Base-by-base conservation (phyloP, 208 protist genomes). In the Acanthamoeba castellanii region DNA sequence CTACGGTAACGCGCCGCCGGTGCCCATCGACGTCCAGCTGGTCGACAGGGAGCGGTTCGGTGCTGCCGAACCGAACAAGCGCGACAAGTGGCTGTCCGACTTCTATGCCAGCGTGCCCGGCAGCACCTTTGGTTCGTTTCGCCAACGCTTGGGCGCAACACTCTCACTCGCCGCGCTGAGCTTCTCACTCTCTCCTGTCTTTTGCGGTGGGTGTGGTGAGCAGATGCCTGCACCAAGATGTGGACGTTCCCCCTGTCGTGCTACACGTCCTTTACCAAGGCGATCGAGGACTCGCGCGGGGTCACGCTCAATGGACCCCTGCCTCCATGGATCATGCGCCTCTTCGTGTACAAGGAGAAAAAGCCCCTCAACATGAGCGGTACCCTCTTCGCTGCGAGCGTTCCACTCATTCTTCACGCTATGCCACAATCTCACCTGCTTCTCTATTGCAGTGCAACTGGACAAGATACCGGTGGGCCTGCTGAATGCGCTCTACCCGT, bases 401-500 rank as follows among this genome's bases (percentile, higher is more conserved):
- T 14, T 7, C 22, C 20, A 5, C 59, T 1, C 32, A 25, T 7
- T 82, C 13, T n/a, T 3, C 32, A 3, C 18, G 72, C 5, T 45
- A 5, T 37, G 27, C 27, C 27, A 5, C 5, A 68, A n/a, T 3
- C 61, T 68, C 22, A 68, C 61, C 16, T 42, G 37, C 66, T 72
- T 72, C 30, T 34, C 8, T 72, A n/a, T 72, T 32, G 76, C 22
- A 91, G 84, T 91, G 18, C n/a, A 45, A 72, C 30, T 91, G 34
- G 59, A 70, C 25, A 64, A 70, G 50, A 91, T 91, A 27, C 84
- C 84, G 9, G 59, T 70, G 7, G 57, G 18, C 22, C 59, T 91
- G 84, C 37, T 91, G 55, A 91, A 91, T n/a, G 59, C 50, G 47
- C 84, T 91, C 14, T 91, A 91, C 30, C 84, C 84, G 11, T 91